Percentiles rank a stretch among this genome's conserved stretches.
Evolutionary conservation across 805 yeast species (phyloP).

Genomic region (Dipodascus albidus): DNA sequence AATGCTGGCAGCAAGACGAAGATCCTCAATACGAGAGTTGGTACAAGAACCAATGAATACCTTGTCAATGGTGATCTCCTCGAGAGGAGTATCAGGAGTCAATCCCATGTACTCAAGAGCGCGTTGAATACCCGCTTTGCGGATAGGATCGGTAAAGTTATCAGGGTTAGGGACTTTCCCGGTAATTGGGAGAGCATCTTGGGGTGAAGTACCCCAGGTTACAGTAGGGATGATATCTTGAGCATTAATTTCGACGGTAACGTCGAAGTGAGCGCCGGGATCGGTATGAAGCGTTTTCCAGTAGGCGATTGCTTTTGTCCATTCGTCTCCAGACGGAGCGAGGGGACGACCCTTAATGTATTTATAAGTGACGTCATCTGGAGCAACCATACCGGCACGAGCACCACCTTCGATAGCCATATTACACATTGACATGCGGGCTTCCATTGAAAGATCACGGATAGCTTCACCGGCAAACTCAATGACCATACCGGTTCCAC

Average conservation of each 20-base stretch:
- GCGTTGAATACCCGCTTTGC: conserved; percentile 76
- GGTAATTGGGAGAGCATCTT: conserved; percentile 93
- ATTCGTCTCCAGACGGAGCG: conserved; percentile 87
- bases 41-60: conserved; percentile 98
- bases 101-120: conserved; percentile 91
- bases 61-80: conserved; percentile 72
- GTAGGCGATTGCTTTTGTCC: conserved; percentile 88
- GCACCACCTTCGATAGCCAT: conserved; percentile 99
- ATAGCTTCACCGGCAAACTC: conserved; percentile 97
- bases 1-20: conserved; percentile 88
- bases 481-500: conserved; percentile 95
- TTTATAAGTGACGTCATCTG: conserved; percentile 80
- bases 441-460: conserved; percentile 84
- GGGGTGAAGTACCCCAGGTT: conserved; percentile 99
- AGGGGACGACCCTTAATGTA: conserved; percentile 90
- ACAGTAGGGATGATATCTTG: conserved; percentile 87
- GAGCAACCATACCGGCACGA: conserved; percentile 98
- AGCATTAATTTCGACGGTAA: conserved; percentile 71
- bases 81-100: conserved; percentile 66
- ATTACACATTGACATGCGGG: conserved; percentile 98
- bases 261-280: conserved; percentile 81
- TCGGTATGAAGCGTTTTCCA: conserved; percentile 87
- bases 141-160: conserved; percentile 47
- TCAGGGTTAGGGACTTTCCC: conserved; percentile 86
- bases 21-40: conserved; percentile 93